Conservation (phyloP, 1,139 yeast species). For the Protomyces gravidus region DNA sequence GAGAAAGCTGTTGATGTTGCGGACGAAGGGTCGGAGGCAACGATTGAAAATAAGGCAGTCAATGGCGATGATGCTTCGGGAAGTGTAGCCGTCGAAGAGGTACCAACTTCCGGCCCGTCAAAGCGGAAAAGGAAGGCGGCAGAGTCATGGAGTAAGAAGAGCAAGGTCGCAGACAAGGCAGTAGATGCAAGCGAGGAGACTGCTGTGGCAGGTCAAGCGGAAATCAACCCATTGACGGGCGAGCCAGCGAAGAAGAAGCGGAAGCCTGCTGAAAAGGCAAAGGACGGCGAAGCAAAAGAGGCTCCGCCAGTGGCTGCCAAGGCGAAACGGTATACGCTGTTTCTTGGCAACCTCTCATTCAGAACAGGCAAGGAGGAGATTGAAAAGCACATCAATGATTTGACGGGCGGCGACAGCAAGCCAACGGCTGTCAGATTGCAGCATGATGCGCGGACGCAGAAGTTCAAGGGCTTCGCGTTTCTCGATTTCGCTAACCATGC, state of each 20-base stretch:
- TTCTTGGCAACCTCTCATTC: slow-evolving; percentile 90
- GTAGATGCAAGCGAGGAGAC: slow-evolving; percentile 35
- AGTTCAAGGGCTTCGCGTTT: slow-evolving; percentile 70
- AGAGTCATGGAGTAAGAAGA: slow-evolving; percentile 57
- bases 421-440: slow-evolving; percentile 65
- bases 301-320: slow-evolving; percentile 43
- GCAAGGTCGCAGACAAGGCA: slow-evolving; percentile 35
- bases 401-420: slow-evolving; percentile 55
- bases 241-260: slow-evolving; percentile 27
- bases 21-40: neutral
- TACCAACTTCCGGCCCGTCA: slow-evolving; percentile 50
- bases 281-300: slow-evolving; percentile 69
- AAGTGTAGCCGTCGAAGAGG: slow-evolving; percentile 5
- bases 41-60: too few relatives aligned
- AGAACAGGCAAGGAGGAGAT: slow-evolving; percentile 61
- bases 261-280: slow-evolving; percentile 40
- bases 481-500: slow-evolving; percentile 69
- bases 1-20: neutral
- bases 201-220: slow-evolving; percentile 19
- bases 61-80: too few relatives aligned
- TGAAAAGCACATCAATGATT: slow-evolving; percentile 57
- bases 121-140: slow-evolving; percentile 78
- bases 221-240: slow-evolving; percentile 30
- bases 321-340: slow-evolving; percentile 72
- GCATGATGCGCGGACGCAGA: slow-evolving; percentile 45